phyloP scores from a whole-genome alignment of 73 alveolate species.

The Paramecium sexaurelia region DNA sequence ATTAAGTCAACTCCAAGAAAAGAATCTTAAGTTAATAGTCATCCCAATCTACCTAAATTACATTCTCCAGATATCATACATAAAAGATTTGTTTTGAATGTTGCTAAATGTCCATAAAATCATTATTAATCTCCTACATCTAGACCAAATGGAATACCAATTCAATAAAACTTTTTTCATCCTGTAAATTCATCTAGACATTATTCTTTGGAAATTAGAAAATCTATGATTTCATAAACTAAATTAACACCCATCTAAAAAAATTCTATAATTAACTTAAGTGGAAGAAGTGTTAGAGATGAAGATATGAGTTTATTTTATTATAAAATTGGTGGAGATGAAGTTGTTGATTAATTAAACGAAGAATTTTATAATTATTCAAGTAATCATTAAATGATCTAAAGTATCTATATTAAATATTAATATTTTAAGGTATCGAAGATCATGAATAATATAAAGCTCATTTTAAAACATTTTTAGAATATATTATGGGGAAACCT shows the following conservation, averaged over 20 bases:
- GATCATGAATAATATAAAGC: slow-evolving; percentile 27
- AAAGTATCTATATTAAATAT: background rate
- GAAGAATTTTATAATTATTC: background rate
- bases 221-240: background rate
- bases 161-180: background rate
- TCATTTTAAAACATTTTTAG: slow-evolving; percentile 1
- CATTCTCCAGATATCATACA: background rate
- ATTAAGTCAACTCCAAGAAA: background rate
- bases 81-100: background rate
- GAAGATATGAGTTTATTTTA: slow-evolving; percentile 4
- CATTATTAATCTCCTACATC: background rate
- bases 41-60: background rate
- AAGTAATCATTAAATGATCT: background rate
- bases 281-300: slow-evolving; percentile 13
- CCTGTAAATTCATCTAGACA: background rate
- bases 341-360: slow-evolving; percentile 20
- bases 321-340: slow-evolving; percentile 35
- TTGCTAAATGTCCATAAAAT: background rate
- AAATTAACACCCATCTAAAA: background rate
- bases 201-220: background rate
- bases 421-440: background rate
- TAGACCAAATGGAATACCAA: background rate
- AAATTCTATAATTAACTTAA: background rate
- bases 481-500: slow-evolving; percentile 47
- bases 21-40: background rate